These are phyloP conservation scores for Termitomyces eurrhizus DNA, from an alignment of 768 basidiomycete species.

Conservation along the genomic window DNA sequence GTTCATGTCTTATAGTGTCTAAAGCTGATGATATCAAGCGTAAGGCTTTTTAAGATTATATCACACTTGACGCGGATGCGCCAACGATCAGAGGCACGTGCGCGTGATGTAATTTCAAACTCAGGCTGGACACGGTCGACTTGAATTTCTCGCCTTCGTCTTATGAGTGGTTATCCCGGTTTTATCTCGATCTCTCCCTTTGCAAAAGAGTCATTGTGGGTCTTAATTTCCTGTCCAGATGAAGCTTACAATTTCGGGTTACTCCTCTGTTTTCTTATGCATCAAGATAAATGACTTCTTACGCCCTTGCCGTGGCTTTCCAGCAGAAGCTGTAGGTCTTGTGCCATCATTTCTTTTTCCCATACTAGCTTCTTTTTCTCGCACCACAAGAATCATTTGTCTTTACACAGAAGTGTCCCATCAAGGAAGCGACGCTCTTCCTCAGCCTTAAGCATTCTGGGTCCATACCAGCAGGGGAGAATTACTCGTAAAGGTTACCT, in stretches of 20 bases:
- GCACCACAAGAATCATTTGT: constrained; percentile 4
- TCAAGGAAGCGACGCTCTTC: constrained; percentile 5
- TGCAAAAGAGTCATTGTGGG: not conserved
- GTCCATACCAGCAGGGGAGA: constrained; percentile 3
- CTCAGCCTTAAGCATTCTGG: constrained; percentile 4
- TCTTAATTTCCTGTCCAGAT: too few species aligned
- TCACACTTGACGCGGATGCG: constrained; percentile 4
- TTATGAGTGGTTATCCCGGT: constrained; percentile 8
- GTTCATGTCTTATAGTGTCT: not conserved
- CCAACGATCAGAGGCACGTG: not conserved
- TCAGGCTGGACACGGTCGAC: not conserved
- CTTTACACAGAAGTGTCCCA: constrained; percentile 3
- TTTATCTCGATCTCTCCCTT: constrained; percentile 3
- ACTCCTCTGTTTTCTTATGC: too few species aligned
- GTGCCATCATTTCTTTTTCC: not conserved
- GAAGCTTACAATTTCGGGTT: constrained; percentile 1
- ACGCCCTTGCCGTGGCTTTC: constrained; percentile 7
- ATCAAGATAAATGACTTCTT: too few species aligned
- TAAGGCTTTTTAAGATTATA: not conserved
- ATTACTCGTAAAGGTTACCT: not conserved
- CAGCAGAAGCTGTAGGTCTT: constrained; percentile 7
- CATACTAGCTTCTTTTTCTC: not conserved
- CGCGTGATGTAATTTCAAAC: not conserved
- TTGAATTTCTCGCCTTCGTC: constrained; percentile 3
- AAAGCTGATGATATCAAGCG: not conserved